Conservation (phyloP, 2,329 filamentous ascomycete genomes). For the Chalara sp. region DNA sequence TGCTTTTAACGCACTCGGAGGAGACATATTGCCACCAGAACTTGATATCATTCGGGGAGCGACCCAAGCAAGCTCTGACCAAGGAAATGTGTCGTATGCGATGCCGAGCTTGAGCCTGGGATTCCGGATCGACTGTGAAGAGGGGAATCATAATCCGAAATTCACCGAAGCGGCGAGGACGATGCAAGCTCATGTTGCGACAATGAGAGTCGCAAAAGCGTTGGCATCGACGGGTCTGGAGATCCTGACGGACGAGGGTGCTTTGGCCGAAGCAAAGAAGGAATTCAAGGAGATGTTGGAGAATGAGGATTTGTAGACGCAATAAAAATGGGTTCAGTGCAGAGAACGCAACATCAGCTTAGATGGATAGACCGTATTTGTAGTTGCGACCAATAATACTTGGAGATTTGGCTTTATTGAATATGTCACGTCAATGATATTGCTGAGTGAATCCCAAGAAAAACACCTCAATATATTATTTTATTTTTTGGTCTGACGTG, state of each 20-base stretch:
- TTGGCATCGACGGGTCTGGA: conserved; percentile 40
- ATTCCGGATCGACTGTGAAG: conserved; percentile 42
- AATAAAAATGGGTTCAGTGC: too few relatives aligned
- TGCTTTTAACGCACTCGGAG: conserved; percentile 36
- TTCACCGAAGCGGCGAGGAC: conserved; percentile 31
- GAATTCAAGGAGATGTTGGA: conserved; percentile 27
- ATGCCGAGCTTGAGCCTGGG: conserved; percentile 47
- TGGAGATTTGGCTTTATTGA: too few relatives aligned
- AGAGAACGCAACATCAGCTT: too few relatives aligned
- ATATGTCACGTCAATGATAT: too few relatives aligned
- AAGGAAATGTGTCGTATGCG: conserved; percentile 51
- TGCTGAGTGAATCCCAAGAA: too few relatives aligned
- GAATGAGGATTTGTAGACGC: too few relatives aligned
- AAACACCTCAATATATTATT: too few relatives aligned
- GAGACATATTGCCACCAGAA: conserved; percentile 31
- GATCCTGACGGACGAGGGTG: conserved; percentile 34
- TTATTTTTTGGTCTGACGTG: too few relatives aligned
- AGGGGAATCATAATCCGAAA: conserved; percentile 44
- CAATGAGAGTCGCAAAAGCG: conserved; percentile 18
- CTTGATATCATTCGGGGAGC: conserved; percentile 34
- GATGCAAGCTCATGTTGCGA: conserved; percentile 14
- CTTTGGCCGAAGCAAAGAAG: conserved; percentile 36
- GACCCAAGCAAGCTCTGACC: conserved; percentile 50
- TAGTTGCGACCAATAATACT: too few relatives aligned
- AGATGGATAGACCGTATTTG: too few relatives aligned